These are phyloP conservation scores for Eleusine indica DNA, from an alignment of 176 grass and related monocot genomes.

Conservation along the genomic window DNA sequence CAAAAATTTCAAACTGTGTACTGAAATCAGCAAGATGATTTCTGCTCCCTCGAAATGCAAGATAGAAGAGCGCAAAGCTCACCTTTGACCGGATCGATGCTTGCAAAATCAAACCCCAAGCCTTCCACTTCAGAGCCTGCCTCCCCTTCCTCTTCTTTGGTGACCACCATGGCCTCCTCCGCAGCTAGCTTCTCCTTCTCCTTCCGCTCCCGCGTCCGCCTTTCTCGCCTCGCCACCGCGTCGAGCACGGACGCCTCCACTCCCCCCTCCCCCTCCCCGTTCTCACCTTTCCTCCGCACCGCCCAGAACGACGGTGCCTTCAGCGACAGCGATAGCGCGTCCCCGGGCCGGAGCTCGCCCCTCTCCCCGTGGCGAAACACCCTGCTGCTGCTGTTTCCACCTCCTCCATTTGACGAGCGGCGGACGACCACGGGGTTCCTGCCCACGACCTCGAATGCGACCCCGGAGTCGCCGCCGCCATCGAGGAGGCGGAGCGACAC, in stretches of 20 bases:
- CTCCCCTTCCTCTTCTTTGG: neutral
- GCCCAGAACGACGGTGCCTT: constrained; percentile 62
- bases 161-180: constrained; percentile 44
- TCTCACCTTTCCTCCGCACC: constrained; percentile 21
- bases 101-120: constrained; percentile 44
- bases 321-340: constrained; percentile 63
- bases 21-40: neutral
- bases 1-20: neutral
- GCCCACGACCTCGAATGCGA: constrained; percentile 68
- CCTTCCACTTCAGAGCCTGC: constrained; percentile 35
- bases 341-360: constrained; percentile 61
- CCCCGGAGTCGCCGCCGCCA: constrained; percentile 7
- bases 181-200: constrained; percentile 36
- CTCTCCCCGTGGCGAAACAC: constrained; percentile 54
- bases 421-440: constrained; percentile 75
- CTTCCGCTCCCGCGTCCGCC: constrained; percentile 62
- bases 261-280: constrained; percentile 8
- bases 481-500: constrained; percentile 50
- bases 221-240: constrained; percentile 70
- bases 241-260: constrained; percentile 61
- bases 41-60: neutral
- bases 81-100: constrained; percentile 74
- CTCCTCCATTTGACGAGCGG: neutral
- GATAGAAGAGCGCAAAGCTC: constrained; percentile 7
- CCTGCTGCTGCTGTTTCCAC: neutral